A percentile compares a stretch with the other conserved stretches of the same genome.
Evolutionary conservation across 129 eudicot genomes (phyloP).

Genomic region (Ambrosia artemisiifolia): DNA sequence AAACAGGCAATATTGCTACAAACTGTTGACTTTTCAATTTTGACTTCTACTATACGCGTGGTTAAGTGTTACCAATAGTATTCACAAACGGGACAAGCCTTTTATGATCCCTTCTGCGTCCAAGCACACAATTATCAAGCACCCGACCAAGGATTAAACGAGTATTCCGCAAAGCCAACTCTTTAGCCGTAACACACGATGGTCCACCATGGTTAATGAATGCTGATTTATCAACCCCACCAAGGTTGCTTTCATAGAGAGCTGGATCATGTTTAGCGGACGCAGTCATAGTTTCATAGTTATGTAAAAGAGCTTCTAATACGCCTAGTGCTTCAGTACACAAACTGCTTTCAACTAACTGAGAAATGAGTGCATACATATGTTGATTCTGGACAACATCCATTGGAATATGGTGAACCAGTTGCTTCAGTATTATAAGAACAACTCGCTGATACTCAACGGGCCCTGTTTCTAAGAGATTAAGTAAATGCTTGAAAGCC

Average conservation of each 20-base stretch:
- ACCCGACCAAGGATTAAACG: conserved; percentile 82
- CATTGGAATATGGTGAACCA: conserved; percentile 72
- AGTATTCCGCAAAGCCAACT: conserved; percentile 73
- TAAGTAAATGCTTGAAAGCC: conserved; percentile 72
- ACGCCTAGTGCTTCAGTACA: conserved; percentile 89
- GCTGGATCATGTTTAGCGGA: conserved; percentile 49
- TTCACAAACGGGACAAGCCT: conserved; percentile 80
- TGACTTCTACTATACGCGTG: not conserved
- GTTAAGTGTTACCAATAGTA: conserved; percentile 50
- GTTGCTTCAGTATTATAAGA: conserved; percentile 69
- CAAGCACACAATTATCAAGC: conserved; percentile 79
- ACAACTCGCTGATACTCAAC: conserved; percentile 78
- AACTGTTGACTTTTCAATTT: not conserved
- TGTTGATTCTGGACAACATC: conserved; percentile 82
- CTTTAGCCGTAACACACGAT: conserved; percentile 48
- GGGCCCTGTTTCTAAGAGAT: conserved; percentile 76
- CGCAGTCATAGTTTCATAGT: conserved; percentile 62
- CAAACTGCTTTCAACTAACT: conserved; percentile 77
- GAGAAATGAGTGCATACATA: conserved; percentile 83
- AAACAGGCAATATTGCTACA: not conserved
- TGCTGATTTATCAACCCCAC: conserved; percentile 49
- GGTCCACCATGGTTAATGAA: conserved; percentile 43
- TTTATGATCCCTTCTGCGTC: conserved; percentile 71
- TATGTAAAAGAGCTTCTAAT: conserved; percentile 76
- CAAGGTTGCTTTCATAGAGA: conserved; percentile 47